These are phyloP conservation scores for Suillus spraguei DNA, from an alignment of 768 basidiomycete species.

Conservation along the genomic window DNA sequence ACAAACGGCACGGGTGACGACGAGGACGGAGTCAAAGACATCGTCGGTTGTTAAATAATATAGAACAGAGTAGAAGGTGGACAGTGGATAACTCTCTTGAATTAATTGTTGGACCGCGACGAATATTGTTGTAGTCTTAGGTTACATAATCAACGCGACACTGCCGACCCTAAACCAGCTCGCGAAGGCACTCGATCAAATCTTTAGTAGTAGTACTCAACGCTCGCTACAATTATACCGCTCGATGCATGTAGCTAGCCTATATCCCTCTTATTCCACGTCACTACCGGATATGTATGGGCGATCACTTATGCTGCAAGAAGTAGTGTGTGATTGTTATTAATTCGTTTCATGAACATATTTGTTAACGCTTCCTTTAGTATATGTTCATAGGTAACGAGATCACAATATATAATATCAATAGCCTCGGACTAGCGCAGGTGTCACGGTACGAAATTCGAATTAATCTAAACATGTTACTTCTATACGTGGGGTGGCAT, in stretches of 20 bases:
- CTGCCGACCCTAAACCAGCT: conserved; percentile 24
- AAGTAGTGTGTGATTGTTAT: background rate
- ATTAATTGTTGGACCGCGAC: conserved; percentile 3
- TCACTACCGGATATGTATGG: background rate
- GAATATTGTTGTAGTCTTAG: background rate
- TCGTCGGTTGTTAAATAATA: conserved; percentile 11
- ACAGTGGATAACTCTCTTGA: background rate
- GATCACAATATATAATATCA: background rate
- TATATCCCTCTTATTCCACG: background rate
- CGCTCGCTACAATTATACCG: no score
- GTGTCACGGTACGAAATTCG: background rate
- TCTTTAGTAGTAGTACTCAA: no score
- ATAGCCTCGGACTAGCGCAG: background rate
- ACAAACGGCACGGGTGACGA: conserved; percentile 15
- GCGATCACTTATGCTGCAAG: background rate
- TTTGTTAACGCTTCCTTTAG: background rate
- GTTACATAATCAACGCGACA: conserved; percentile 32
- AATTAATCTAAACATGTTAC: background rate
- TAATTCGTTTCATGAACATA: background rate
- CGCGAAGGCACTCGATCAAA: background rate
- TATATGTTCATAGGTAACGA: no score
- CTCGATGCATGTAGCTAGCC: background rate
- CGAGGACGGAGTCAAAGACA: conserved; percentile 25
- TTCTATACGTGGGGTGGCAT: background rate
- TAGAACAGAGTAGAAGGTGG: background rate